Percentiles rank a stretch among this genome's conserved stretches.
Evolutionary conservation across 176 grass and related monocot genomes (phyloP).

Genomic region (Tillandsia leiboldiana): DNA sequence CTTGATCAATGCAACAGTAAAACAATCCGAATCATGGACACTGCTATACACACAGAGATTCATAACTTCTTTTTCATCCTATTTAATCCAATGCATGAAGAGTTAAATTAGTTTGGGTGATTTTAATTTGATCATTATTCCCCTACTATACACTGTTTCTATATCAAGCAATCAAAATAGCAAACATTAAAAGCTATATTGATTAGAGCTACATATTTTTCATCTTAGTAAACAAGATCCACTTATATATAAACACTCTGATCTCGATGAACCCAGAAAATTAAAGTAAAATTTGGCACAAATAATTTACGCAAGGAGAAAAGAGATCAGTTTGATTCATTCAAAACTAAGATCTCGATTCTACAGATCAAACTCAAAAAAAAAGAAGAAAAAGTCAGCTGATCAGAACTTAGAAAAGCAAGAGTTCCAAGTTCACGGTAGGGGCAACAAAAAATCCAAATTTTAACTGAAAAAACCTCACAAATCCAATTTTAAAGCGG

Average conservation of each 20-base stretch:
- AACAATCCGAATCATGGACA: background rate
- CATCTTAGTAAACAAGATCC: background rate
- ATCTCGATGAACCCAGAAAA: background rate
- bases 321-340: background rate
- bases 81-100: background rate
- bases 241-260: background rate
- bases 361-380: background rate
- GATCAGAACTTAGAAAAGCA: too few species aligned
- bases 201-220: background rate
- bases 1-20: background rate
- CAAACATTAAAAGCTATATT: background rate
- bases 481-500: background rate
- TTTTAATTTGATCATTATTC: background rate
- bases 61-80: background rate
- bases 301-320: background rate
- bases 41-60: too few species aligned
- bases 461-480: background rate
- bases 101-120: background rate
- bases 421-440: background rate
- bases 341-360: background rate
- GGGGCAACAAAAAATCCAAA: background rate
- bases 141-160: background rate
- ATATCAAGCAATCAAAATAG: background rate
- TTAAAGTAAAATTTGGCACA: background rate
- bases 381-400: background rate